Conservation (phyloP, 306 rosid species). For the Vachellia collinsii region DNA sequence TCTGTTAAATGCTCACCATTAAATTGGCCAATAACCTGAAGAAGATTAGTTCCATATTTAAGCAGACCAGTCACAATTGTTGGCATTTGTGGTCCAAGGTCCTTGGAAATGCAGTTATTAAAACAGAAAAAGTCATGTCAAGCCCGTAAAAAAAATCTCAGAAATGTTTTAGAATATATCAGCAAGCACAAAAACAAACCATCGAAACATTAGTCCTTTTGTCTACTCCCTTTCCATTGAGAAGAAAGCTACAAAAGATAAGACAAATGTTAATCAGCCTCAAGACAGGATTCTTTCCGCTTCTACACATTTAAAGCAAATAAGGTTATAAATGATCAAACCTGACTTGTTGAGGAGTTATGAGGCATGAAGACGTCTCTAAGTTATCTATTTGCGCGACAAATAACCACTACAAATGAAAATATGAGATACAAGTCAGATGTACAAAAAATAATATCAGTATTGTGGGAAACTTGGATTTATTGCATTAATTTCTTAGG, state of each 20-base stretch:
- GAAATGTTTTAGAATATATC: conserved; percentile 21
- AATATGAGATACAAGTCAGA: conserved; percentile 25
- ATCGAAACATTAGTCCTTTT: conserved; percentile 54
- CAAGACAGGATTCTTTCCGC: conserved; percentile 21
- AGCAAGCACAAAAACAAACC: conserved; percentile 58
- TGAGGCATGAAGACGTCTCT: conserved; percentile 82
- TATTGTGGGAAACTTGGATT: background rate
- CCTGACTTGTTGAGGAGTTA: conserved; percentile 91
- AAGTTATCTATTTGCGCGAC: conserved; percentile 78
- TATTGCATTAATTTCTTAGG: background rate
- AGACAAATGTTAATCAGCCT: conserved; percentile 42
- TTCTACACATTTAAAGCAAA: background rate
- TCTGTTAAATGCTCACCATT: conserved; percentile 56
- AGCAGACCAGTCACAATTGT: conserved; percentile 66
- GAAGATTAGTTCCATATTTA: conserved; percentile 84
- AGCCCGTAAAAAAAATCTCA: conserved; percentile 22
- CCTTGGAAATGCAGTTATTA: conserved; percentile 49
- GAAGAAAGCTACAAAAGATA: conserved; percentile 69
- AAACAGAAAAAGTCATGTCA: conserved; percentile 27
- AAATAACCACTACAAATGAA: conserved; percentile 65
- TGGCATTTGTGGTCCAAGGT: conserved; percentile 90
- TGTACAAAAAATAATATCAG: conserved; percentile 13
- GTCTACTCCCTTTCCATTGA: conserved; percentile 81
- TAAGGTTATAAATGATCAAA: conserved; percentile 42
- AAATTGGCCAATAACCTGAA: conserved; percentile 91